These are phyloP conservation scores for Backusella psychrophila DNA, from an alignment of 192 early-diverging fungal species.

Conservation along the genomic window DNA sequence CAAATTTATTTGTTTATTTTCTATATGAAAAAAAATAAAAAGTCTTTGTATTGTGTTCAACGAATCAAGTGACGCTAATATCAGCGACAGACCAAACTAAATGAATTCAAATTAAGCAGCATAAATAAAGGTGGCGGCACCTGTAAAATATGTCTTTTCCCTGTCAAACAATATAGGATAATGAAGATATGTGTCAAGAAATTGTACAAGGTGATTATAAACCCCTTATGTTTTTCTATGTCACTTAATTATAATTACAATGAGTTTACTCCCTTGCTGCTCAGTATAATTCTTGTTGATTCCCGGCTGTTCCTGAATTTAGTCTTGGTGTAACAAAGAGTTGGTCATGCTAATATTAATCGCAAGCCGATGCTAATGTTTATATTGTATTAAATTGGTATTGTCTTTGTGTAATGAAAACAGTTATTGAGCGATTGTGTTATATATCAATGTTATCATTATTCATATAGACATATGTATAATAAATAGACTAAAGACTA, in stretches of 20 bases:
- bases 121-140: not conserved
- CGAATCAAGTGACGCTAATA: not conserved
- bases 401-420: not conserved
- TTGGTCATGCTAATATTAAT: constrained; percentile 3
- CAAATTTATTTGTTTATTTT: constrained; percentile 5
- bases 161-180: not conserved
- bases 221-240: not conserved
- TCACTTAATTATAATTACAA: constrained; percentile 1
- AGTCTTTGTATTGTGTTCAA: not conserved
- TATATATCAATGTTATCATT: not conserved
- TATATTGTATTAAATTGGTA: constrained; percentile 4
- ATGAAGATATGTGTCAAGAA: not conserved
- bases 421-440: not conserved
- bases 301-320: not conserved
- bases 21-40: not conserved
- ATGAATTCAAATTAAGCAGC: constrained; percentile 2
- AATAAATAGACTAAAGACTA: not conserved
- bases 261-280: not conserved
- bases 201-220: not conserved
- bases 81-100: not conserved
- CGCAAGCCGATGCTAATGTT: not conserved
- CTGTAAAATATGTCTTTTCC: not conserved
- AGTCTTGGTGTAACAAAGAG: not conserved
- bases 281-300: not conserved
- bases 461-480: not conserved